A percentile compares a stretch with the other conserved stretches of the same genome.
These are phyloP conservation scores for carrot (Daucus carota) DNA, from an alignment of 129 eudicot genomes.

Conservation along the genomic window DNA sequence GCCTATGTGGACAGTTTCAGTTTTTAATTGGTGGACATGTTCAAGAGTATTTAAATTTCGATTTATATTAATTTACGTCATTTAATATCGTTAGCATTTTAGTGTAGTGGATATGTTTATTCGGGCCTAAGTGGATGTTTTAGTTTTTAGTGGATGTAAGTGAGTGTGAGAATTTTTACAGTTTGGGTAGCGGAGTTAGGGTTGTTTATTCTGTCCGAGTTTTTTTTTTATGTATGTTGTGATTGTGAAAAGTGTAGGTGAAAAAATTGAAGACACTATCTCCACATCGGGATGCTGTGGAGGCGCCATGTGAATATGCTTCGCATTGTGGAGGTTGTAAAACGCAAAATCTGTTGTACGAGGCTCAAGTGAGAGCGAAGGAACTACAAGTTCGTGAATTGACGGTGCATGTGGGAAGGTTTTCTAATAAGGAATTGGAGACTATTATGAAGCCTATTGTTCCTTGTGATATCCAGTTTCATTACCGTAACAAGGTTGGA, in stretches of 20 bases:
- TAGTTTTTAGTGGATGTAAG: background rate
- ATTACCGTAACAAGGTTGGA: conserved; percentile 89
- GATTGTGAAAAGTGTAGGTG: conserved; percentile 48
- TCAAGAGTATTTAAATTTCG: too few relatives aligned
- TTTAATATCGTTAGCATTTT: background rate
- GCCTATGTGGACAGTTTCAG: too few relatives aligned
- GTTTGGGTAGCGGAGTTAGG: background rate
- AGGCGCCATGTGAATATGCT: conserved; percentile 95
- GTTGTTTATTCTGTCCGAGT: background rate
- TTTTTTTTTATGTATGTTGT: background rate
- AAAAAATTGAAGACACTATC: conserved; percentile 63
- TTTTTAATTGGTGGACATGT: too few relatives aligned
- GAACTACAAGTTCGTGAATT: conserved; percentile 89
- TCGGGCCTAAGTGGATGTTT: background rate
- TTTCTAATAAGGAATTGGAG: conserved; percentile 50
- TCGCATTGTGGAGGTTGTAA: conserved; percentile 91
- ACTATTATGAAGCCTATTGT: conserved; percentile 77
- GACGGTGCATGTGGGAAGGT: conserved; percentile 71
- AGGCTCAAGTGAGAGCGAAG: conserved; percentile 77
- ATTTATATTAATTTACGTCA: too few relatives aligned
- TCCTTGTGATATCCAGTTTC: conserved; percentile 85
- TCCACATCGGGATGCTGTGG: conserved; percentile 74
- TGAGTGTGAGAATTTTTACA: background rate
- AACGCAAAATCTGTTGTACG: conserved; percentile 69
- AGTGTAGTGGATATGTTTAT: background rate